phyloP scores from a whole-genome alignment of 768 basidiomycete species.

The Daedalea quercina region DNA sequence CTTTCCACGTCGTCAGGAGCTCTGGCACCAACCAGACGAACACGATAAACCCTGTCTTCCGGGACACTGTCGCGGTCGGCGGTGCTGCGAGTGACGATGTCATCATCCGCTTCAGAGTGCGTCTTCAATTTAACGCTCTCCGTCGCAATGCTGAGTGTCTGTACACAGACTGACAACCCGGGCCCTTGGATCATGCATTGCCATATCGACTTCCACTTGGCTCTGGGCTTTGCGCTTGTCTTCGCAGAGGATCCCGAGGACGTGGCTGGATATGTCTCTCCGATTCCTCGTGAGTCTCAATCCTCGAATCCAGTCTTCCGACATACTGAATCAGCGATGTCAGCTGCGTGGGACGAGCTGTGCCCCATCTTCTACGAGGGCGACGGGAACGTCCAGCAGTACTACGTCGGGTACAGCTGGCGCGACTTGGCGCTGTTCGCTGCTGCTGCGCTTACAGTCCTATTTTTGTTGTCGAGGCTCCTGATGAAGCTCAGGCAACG shows the following conservation, averaged over 20 bases:
- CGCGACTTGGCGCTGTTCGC: no score
- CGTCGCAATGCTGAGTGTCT: conserved; percentile 31
- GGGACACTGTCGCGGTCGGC: conserved; percentile 24
- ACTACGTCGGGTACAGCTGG: no score
- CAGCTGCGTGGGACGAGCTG: not conserved
- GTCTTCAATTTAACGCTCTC: not conserved
- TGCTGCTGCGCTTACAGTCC: no score
- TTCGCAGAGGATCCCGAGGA: not conserved
- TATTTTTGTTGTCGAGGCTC: no score
- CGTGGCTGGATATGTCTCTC: not conserved
- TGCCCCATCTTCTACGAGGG: no score
- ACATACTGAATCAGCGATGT: not conserved
- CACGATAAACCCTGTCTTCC: conserved; percentile 28
- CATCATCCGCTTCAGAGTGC: conserved; percentile 15
- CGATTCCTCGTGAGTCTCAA: not conserved
- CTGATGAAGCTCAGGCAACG: no score
- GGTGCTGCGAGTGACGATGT: conserved; percentile 12
- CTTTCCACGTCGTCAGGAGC: conserved; percentile 31
- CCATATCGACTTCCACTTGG: conserved; percentile 22
- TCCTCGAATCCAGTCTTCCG: not conserved
- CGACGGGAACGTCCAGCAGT: no score
- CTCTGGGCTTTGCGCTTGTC: conserved; percentile 35
- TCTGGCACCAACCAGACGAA: conserved; percentile 27
- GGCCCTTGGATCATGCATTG: conserved; percentile 41
- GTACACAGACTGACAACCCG: conserved; percentile 45